Evolutionary conservation across 208 protist genomes (phyloP), one percentile per base, ranked within the genome.

Genomic region (Trypanosoma theileri): DNA sequence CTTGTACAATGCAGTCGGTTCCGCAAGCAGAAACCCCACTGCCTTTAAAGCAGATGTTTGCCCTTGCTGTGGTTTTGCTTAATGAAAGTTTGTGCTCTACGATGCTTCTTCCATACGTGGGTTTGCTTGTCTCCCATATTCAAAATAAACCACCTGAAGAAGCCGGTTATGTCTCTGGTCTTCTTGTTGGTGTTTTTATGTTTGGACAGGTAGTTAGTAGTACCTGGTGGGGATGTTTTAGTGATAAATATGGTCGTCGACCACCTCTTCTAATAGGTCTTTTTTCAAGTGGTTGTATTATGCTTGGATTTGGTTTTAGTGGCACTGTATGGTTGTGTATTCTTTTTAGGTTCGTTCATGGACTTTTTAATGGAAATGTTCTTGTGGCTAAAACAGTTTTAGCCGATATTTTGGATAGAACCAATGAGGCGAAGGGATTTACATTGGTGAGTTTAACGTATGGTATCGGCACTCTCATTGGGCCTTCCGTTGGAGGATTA

Each of bases 371-470:
- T 69, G 86, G 86, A 50, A 92, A 92, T 56, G 66, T 92, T 13
- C 66, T 92, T n/a, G 84, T 92, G 9, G 86, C 83, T 14, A 92
- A 92, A 65, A 92, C 86, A 31, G 86, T 88, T 66, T 82, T 92
- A 67, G 83, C 86, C 0, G 86, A 92, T 66, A 89, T 92, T 64
- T 82, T 85, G 8, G 84, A 92, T 69, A 72, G 69, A 56, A 86
- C 86, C 0, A 89, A 85, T 48, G 70, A 88, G 63, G 73, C 81
- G 1, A 69, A 77, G 48, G 97, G 97, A 57, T 99, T 99, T 75
- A 91, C 96, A 31, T 98, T 98, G 59, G 90, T 99, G 21, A 98
- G 93, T 61, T 96, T 99, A 66, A 78, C 69, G 50, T 80, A 59
- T 46, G 79, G 79, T 12, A 73, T 92, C 62, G 86, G 86, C 13